These are phyloP conservation scores for Linnemannia elongata DNA, from an alignment of 192 early-diverging fungal species.

Conservation along the genomic window DNA sequence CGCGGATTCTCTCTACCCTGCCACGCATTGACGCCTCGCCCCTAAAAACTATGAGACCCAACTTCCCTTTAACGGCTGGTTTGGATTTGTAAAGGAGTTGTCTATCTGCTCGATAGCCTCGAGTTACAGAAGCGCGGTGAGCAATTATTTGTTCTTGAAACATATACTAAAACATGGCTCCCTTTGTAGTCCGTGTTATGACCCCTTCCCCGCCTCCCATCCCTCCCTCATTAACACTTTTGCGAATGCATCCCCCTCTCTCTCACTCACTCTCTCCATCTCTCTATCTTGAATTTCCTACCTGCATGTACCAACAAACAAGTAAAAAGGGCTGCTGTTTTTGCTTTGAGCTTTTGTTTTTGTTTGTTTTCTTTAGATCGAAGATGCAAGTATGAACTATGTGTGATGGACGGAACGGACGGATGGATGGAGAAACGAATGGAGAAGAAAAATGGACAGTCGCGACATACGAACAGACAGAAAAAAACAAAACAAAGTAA, in stretches of 20 bases:
- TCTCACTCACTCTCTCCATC: background rate
- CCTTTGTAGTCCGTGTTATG: background rate
- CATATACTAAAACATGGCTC: background rate
- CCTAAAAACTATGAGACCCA: background rate
- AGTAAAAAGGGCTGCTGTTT: background rate
- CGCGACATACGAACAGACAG: too few relatives aligned
- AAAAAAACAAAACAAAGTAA: too few relatives aligned
- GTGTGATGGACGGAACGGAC: background rate
- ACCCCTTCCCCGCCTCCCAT: background rate
- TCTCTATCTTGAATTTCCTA: background rate
- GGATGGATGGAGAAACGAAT: too few relatives aligned
- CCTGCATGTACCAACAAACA: background rate
- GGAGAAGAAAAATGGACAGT: too few relatives aligned
- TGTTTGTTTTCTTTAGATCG: background rate
- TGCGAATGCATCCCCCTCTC: background rate
- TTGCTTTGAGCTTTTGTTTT: background rate
- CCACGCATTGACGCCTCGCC: background rate
- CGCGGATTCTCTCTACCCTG: background rate
- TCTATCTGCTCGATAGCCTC: too few relatives aligned
- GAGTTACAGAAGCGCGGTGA: too few relatives aligned
- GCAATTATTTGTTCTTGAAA: conserved; percentile 1
- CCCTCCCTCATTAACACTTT: too few relatives aligned
- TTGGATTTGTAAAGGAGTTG: background rate
- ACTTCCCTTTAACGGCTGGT: background rate
- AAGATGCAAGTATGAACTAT: background rate